These are phyloP conservation scores for Raddia distichophylla DNA, from an alignment of 176 grass and related monocot species.

Conservation along the genomic window DNA sequence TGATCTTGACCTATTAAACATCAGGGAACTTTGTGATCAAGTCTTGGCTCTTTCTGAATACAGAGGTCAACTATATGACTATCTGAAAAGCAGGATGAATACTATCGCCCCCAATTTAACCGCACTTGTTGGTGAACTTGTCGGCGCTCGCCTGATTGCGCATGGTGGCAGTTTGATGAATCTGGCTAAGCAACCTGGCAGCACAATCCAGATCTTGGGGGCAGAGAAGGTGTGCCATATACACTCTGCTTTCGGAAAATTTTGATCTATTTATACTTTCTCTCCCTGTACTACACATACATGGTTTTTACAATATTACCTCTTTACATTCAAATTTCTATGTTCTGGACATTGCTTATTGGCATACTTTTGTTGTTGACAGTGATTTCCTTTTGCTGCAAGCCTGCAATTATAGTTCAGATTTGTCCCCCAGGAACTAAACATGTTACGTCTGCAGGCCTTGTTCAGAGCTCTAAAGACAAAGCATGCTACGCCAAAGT, in stretches of 20 bases:
- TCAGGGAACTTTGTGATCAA: slow-evolving; percentile 80
- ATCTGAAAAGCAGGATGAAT: slow-evolving; percentile 80
- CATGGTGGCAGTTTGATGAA: slow-evolving; percentile 85
- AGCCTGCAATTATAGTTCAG: too few species aligned
- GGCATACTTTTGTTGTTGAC: too few species aligned
- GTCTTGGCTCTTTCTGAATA: slow-evolving; percentile 93
- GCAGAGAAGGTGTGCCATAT: slow-evolving; percentile 69
- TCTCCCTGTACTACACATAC: too few species aligned
- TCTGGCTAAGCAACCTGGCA: slow-evolving; percentile 89
- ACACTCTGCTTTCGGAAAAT: too few species aligned
- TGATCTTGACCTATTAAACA: slow-evolving; percentile 76
- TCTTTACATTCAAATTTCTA: too few species aligned
- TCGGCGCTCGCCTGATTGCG: slow-evolving; percentile 90
- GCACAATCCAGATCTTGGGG: slow-evolving; percentile 92
- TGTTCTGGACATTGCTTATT: too few species aligned
- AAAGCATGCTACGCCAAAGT: slow-evolving; percentile 89
- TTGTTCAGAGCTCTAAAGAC: slow-evolving; percentile 96
- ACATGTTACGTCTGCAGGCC: slow-evolving; percentile 49
- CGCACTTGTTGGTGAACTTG: slow-evolving; percentile 58
- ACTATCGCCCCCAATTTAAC: slow-evolving; percentile 86
- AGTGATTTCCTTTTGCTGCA: too few species aligned
- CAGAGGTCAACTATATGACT: slow-evolving; percentile 85
- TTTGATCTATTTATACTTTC: too few species aligned
- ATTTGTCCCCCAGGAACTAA: neutral
- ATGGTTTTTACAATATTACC: too few species aligned